Evolutionary conservation across 2,329 filamentous ascomycete genomes (phyloP), one percentile per base, ranked within the genome.

Genomic region (Pyrenochaeta sp.): DNA sequence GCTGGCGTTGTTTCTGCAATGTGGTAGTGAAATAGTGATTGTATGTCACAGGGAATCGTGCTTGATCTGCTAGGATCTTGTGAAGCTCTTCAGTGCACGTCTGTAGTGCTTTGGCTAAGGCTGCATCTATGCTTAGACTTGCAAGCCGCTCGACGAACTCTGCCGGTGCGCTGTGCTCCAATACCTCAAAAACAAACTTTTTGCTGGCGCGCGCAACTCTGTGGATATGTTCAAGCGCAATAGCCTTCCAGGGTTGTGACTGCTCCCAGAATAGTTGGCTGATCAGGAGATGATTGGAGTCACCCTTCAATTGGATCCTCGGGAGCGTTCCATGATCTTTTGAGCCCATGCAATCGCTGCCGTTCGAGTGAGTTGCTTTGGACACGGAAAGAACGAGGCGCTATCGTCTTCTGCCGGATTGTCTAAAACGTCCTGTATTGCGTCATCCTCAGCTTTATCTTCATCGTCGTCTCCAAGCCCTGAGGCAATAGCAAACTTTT

Each of bases 181-280:
- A 54, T 9, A 72, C 61, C 2, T 58, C 53, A 1, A 58, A 23
- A 2, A 79, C 50, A 34, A 78, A 75, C 3, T 52, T 42, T 21
- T 61, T 55, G 28, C 69, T 68, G 1, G 61, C 54, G 0, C 51
- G 32, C 23, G 69, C 62, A 22, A 80, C 62, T 0, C 46, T 62
- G 3, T 65, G 50, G 24, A 77, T 65, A 39, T 77, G 74, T 0
- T 49, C 28, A 2, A 30, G 41, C 2, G 66, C 71, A 3, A 79
- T 72, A 0, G 43, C 20, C 28, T 74, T 62, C 85, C 83, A 88
- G 0, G 76, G 78, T 7, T 54, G 41, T 0, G 77, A 83, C 45
- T 88, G 83, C 31, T 85, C 77, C 14, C 69, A 69, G 57, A 88
- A 88, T 0, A 89, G 61, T 15, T 86, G 78, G 0, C 72, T 70